Evolutionary conservation across 2,329 filamentous ascomycete genomes (phyloP).

Genomic region (Microascus cirrosus): DNA sequence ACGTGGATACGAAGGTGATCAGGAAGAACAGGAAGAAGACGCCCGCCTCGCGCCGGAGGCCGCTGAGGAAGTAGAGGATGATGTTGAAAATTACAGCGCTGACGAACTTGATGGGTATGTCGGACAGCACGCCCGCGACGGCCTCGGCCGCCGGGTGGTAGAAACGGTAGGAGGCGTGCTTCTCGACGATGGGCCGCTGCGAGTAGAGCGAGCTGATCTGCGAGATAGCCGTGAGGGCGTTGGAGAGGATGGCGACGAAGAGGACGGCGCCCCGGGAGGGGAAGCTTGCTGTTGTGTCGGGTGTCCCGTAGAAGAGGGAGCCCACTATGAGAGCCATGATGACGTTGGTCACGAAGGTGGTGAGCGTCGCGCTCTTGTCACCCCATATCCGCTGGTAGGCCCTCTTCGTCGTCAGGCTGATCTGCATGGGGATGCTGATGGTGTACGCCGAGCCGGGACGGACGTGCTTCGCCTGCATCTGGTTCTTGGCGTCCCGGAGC

Average conservation of each 20-base stretch:
- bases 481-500: constrained; percentile 35
- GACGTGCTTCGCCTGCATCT: constrained; percentile 38
- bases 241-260: constrained; percentile 50
- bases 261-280: constrained; percentile 42
- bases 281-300: constrained; percentile 37
- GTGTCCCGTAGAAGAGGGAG: constrained; percentile 45
- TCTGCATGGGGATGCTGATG: constrained; percentile 43
- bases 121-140: constrained; percentile 39
- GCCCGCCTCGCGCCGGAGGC: constrained; percentile 43
- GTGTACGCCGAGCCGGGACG: constrained; percentile 45
- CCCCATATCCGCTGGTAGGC: constrained; percentile 41
- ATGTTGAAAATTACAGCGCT: constrained; percentile 40
- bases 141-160: constrained; percentile 43
- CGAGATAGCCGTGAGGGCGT: constrained; percentile 43
- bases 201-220: constrained; percentile 37
- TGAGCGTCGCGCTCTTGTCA: constrained; percentile 35
- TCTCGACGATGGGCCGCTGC: constrained; percentile 36
- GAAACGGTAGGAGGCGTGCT: constrained; percentile 35
- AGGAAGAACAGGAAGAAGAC: constrained; percentile 70
- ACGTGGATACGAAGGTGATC: constrained; percentile 54
- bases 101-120: constrained; percentile 47
- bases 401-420: constrained; percentile 36
- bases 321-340: constrained; percentile 51
- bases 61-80: constrained; percentile 45
- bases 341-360: constrained; percentile 33